These are phyloP conservation scores for Fraxinus pennsylvanica DNA, from an alignment of 257 asterid species.

Conservation along the genomic window DNA sequence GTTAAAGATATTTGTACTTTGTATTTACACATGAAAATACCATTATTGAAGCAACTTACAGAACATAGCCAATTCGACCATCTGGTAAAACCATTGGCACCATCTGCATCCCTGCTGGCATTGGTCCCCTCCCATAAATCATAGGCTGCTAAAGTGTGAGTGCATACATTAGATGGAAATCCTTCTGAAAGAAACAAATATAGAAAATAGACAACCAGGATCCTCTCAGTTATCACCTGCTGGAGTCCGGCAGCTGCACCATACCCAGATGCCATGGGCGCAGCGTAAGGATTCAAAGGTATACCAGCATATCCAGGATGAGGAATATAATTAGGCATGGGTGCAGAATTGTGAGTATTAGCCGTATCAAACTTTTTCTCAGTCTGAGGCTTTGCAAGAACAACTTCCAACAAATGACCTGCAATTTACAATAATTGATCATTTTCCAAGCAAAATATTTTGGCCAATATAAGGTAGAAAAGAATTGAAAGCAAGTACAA, in stretches of 20 bases:
- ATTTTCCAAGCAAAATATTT: constrained; percentile 19
- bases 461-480: neutral
- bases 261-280: constrained; percentile 63
- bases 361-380: constrained; percentile 75
- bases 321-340: constrained; percentile 69
- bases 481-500: neutral
- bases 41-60: constrained; percentile 59
- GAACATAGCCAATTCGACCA: constrained; percentile 96
- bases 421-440: constrained; percentile 27
- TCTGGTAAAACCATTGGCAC: constrained; percentile 99
- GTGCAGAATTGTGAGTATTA: constrained; percentile 41
- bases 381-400: constrained; percentile 93
- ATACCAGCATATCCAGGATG: constrained; percentile 81
- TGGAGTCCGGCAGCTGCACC: constrained; percentile 74
- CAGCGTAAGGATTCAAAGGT: constrained; percentile 74
- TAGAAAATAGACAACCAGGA: neutral
- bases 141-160: constrained; percentile 61
- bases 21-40: neutral
- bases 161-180: constrained; percentile 13
- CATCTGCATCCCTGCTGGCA: constrained; percentile 99
- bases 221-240: constrained; percentile 48
- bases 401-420: constrained; percentile 85
- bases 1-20: constrained; percentile 4
- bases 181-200: constrained; percentile 9
- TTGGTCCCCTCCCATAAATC: constrained; percentile 95